Base-by-base conservation (phyloP, 768 basidiomycete genomes). In the Asterophora parasitica region DNA sequence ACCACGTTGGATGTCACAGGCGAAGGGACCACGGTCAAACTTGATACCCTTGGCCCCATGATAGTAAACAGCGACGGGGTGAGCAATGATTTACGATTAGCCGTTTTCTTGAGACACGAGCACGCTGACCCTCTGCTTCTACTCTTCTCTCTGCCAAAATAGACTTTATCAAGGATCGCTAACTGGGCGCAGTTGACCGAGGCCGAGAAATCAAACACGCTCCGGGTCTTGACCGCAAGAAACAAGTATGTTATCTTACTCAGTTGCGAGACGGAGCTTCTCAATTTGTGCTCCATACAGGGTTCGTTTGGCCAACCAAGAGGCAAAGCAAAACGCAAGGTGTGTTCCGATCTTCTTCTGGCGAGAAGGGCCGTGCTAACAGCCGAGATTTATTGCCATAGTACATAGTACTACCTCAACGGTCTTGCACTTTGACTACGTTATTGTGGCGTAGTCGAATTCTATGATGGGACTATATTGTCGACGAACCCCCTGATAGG, bases 41-140 rank as follows among this genome's bases (percentile, higher is more conserved):
- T 84, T 5, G 81, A 85, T 50, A 70, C 68, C 15, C 69, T 85
- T 10, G 83, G 82, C 1, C 83, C 83, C 1, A 74, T 85, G 70
- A 79, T 86, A 36, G 80, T 85, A 33, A 85, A 85, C 58, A 75
- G 66, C 34, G 77, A 86, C 65, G 83, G 82, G 44, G 81, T 83
- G 59, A 47, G 75, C 66, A n/a, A n/a, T n/a, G n/a, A n/a, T n/a
- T n/a, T n/a, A n/a, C n/a, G n/a, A 12, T 34, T 33, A 7, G 12
- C 37, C 33, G 20, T 37, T 38, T 27, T 20, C 15, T 17, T 30
- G 30, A 27, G 10, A 43, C 20, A 15, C 20, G 35, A 9, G 36
- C 32, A 23, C 46, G n/a, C 23, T 43, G 13, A 10, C 40, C 38
- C 10, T 12, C 30, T 12, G 2, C 8, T 10, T 12, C 12, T 9